Evolutionary conservation across 306 rosid species (phyloP), one percentile per base, ranked within the genome.

Genomic region (Mucuna pruriens): DNA sequence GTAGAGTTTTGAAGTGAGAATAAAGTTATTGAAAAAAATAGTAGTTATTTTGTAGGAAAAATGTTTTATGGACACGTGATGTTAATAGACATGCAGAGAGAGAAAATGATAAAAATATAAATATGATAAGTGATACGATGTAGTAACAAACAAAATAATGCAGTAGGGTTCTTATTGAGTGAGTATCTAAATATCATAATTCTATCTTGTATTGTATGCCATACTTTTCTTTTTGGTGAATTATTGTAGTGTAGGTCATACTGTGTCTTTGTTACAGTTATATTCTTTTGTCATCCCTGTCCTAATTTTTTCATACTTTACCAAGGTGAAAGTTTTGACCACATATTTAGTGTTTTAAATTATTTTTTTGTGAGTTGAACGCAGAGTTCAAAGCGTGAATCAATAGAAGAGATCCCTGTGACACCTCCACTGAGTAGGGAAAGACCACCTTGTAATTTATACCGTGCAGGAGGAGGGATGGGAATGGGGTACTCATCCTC

Each of bases 401-500:
- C 92, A 73, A 84, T 80, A 33, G 92, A 87, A 76, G 90, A 80
- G 39, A 80, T 85, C 39, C 92, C 92, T 52, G 86, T 84, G 7
- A 89, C 92, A 62, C 92, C 92, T 51, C 90, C 87, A 12, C 71
- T 89, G 49, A 76, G 73, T 1, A 82, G 70, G 75, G 92, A 89
- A 84, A 63, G 77, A 7, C 69, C 85, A 63, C 88, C 92, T 4
- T 89, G 90, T 70, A 89, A 80, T 65, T 54, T 89, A 73, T 75
- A 77, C 87, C 90, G 88, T 17, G 88, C 88, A 48, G 44, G 87
- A 10, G 92, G 90, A 7, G 92, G 92, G 34, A 45, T 76, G 82
- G 92, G 75, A 76, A 67, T 79, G 87, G 92, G 92, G 17, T 89
- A 89, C 80, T 89, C 92, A 62, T 86, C 90, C 34, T 89, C 92